Conservation (phyloP, 148 eudicot species). For the Oxyria digyna region DNA sequence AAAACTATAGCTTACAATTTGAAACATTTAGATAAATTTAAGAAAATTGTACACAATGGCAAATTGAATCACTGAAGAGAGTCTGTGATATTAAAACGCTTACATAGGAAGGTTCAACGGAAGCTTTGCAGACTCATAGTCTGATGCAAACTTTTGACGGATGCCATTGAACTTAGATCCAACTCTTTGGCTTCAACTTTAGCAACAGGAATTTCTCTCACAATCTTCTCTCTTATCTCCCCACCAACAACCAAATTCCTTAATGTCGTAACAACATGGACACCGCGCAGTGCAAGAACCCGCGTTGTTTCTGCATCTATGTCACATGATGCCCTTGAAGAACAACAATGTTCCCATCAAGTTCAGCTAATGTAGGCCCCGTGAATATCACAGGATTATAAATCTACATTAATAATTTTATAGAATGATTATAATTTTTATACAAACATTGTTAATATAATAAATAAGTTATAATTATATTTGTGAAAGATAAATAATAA, state of each 20-base stretch:
- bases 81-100: slow-evolving; percentile 8
- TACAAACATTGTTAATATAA: too few species aligned
- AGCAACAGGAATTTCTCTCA: slow-evolving; percentile 31
- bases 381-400: too few species aligned
- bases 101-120: slow-evolving; percentile 49
- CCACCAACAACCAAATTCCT: slow-evolving; percentile 32
- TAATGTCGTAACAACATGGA: slow-evolving; percentile 42
- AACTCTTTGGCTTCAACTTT: slow-evolving; percentile 46
- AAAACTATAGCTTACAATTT: slow-evolving; percentile 27
- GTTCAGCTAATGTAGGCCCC: too few species aligned
- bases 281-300: slow-evolving; percentile 48
- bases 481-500: too few species aligned
- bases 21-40: background rate
- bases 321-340: slow-evolving; percentile 52
- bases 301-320: slow-evolving; percentile 54
- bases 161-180: slow-evolving; percentile 44
- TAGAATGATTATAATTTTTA: too few species aligned
- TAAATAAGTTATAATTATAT: too few species aligned
- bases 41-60: background rate
- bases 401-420: too few species aligned
- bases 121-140: slow-evolving; percentile 30
- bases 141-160: slow-evolving; percentile 45
- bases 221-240: slow-evolving; percentile 28
- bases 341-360: background rate
- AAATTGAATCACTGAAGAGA: background rate